Evolutionary conservation across 331 rosid species (phyloP), one percentile per base, ranked within the genome.

Genomic region (Arachis monticola): DNA sequence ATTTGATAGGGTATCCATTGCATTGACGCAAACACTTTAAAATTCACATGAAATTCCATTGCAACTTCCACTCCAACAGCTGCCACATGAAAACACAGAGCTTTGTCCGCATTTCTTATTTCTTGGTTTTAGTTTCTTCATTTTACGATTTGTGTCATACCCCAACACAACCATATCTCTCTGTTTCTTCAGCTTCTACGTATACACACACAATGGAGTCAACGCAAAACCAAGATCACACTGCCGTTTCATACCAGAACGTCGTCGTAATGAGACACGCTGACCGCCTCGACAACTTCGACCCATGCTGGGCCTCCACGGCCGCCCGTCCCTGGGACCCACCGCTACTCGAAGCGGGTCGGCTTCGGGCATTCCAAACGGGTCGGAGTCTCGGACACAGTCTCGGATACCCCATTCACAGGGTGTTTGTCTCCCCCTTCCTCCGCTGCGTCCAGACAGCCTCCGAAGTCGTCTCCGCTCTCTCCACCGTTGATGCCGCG

Each of bases 401-500:
- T 17, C 67, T 87, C 73, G 93, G 86, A 1, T 88, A 88, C 67
- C 88, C 96, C 3, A 76, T 90, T 64, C 85, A 85, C 42, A 84
- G 96, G 44, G 79, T 92, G 72, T 82, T 92, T 47, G 99, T 86
- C 2, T 94, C 99, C 9, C 99, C 99, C 0, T 94, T 94, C 69
- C 77, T 90, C 50, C 99, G 99, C 31, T 92, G 99, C 76, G 74
- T 92, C 38, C 90, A 94, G 79, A 90, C 99, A 64, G 93, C 99
- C 57, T 66, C 42, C 4, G 74, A 83, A 72, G 83, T 79, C 27
- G 69, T 83, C 42, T 7, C 73, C 6, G 91, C 88, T 0, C 87
- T 92, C 70, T 75, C 81, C 56, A 17, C 22, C 22, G 22, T 17
- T 17, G 22, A 17, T 17, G 22, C 22, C 22, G 22, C 22, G 22